These are phyloP conservation scores for Rhizopogon sp. DNA, from an alignment of 768 basidiomycete species.

Conservation along the genomic window DNA sequence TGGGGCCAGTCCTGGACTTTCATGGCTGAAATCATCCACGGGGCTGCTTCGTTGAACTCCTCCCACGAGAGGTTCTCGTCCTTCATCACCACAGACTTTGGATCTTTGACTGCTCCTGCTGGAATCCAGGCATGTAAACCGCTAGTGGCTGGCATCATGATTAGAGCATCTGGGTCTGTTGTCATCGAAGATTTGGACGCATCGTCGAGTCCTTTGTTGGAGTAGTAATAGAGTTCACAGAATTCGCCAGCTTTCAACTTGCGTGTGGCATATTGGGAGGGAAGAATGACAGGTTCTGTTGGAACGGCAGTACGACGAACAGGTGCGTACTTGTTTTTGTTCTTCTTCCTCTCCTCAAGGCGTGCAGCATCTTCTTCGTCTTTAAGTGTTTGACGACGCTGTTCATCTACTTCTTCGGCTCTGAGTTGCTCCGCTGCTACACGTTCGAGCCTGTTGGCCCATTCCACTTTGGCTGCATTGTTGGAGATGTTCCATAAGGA, in stretches of 20 bases:
- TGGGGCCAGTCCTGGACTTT: conserved; percentile 1
- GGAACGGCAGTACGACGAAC: not conserved
- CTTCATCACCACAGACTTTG: not conserved
- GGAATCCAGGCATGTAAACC: not conserved
- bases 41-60: conserved; percentile 6
- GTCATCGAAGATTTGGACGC: too few relatives aligned
- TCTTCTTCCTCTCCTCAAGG: not conserved
- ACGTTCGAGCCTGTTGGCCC: not conserved
- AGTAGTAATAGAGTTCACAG: conserved; percentile 1
- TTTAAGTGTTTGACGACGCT: not conserved
- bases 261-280: not conserved
- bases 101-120: conserved; percentile 1
- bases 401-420: not conserved
- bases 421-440: not conserved
- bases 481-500: not conserved
- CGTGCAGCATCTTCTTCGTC: not conserved
- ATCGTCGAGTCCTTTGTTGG: not conserved
- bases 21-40: conserved; percentile 8
- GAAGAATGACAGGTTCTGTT: not conserved
- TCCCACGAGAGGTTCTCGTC: conserved; percentile 8
- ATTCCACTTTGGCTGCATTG: not conserved
- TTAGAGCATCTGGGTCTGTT: conserved; percentile 1
- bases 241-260: not conserved
- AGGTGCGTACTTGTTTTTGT: not conserved
- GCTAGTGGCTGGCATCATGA: not conserved